Base-by-base conservation (phyloP, 192 early-diverging fungal genomes). In the Coemansia sp. region DNA sequence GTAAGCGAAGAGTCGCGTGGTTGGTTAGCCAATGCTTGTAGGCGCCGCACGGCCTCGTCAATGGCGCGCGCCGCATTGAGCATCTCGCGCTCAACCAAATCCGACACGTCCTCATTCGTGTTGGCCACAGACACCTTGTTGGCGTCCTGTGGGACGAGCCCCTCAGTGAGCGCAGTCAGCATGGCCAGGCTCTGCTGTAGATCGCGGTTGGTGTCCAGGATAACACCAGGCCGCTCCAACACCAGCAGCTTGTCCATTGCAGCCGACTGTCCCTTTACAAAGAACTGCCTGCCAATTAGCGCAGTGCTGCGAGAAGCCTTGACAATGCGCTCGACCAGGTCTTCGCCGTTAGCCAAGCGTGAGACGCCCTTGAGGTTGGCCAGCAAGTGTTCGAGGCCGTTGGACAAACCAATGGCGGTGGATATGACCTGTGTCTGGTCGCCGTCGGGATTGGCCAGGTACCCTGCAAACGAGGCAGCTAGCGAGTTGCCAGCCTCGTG, bases 11-110 rank as follows among this genome's bases (percentile, higher is more conserved):
- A 81, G 69, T 93, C 89, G 66, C 86, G 89, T 23, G 95, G 93
- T 66, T 88, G 88, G 65, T 84, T 80, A 77, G 96, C 85, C 73
- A 99, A 85, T 9, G 86, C 88, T 78, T 94, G 89, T 68, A 99
- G 85, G 26, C 90, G 87, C 6, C 86, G 85, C 6, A 93, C 90
- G 13, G 97, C 97, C 50, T 94, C 93, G 68, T 95, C 94, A 67
- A 99, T 98, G 6, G 92, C 95, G 46, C 88, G 84, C 9, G 96
- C 95, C 1, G 97, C 97, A 62, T 89, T 89, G 43, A 88, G 78
- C 97, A 99, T 97, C 72, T 95, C 94, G 63, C 90, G 85, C 70
- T 99, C 97, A 30, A 99, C 96, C 58, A 94, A 78, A 70, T 96
- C 92, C 19, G 91, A 92, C 32, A 99, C 74, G 75, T 98, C 94